Conservation (phyloP, 345 rosid genomes). For the Salix viminalis region DNA sequence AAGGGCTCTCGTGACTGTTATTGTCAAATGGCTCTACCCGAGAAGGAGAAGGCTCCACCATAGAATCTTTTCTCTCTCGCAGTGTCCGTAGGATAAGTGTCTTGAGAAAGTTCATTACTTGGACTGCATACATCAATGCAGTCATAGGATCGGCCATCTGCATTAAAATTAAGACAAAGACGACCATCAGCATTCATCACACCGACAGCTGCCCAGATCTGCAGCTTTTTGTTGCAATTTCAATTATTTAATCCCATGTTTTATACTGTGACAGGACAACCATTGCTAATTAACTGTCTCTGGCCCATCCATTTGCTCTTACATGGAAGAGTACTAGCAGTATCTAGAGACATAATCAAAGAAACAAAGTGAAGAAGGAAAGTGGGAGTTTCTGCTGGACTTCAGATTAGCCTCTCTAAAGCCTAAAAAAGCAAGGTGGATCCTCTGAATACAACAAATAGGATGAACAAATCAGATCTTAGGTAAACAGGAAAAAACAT, state of each 20-base stretch:
- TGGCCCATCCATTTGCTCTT: background rate
- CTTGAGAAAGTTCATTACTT: conserved; percentile 30
- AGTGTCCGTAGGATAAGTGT: conserved; percentile 22
- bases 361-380: background rate
- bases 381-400: background rate
- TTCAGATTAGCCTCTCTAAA: background rate
- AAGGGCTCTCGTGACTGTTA: conserved; percentile 15
- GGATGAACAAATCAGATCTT: background rate
- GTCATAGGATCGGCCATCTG: conserved; percentile 32
- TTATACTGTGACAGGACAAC: background rate
- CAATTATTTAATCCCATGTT: background rate
- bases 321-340: background rate
- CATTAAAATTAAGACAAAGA: conserved; percentile 1
- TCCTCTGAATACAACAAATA: background rate
- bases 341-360: background rate
- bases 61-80: conserved; percentile 19
- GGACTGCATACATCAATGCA: conserved; percentile 29
- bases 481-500: background rate
- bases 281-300: background rate
- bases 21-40: conserved; percentile 21
- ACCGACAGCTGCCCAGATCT: background rate
- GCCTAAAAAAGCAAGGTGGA: background rate
- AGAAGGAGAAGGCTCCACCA: conserved; percentile 10
- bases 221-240: background rate
- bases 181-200: background rate